Conservation (phyloP, 2,329 filamentous ascomycete species). For the Pseudopithomyces maydicus region DNA sequence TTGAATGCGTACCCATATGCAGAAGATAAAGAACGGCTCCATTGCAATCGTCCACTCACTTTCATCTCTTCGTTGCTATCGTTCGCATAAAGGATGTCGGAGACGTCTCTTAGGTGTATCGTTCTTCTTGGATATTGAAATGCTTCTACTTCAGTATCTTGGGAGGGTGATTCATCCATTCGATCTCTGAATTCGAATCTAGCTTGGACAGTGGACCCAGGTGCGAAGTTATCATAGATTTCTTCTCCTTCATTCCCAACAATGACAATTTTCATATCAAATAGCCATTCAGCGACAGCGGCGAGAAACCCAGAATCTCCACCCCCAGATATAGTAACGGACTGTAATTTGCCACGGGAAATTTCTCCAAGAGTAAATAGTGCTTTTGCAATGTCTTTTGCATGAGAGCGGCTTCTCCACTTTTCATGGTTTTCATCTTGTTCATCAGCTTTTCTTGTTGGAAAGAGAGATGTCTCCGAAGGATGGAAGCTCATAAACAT, state of each 20-base stretch:
- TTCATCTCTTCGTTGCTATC: not conserved
- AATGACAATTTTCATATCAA: conserved; percentile 5
- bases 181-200: not conserved
- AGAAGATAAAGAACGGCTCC: not conserved
- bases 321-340: conserved; percentile 1
- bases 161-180: not conserved
- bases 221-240: not conserved
- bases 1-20: not conserved
- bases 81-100: not conserved
- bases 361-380: not conserved
- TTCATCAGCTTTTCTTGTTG: not conserved
- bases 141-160: not conserved
- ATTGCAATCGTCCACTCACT: not conserved
- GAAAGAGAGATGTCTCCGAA: not conserved
- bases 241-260: not conserved
- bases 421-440: not conserved
- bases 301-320: conserved; percentile 1
- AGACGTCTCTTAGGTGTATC: not conserved
- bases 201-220: not conserved
- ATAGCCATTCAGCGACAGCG: conserved; percentile 3
- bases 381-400: not conserved
- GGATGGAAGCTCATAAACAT: not conserved
- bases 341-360: not conserved
- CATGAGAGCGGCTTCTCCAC: not conserved
- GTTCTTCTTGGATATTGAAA: not conserved